These are phyloP conservation scores for Sporothrix dimorphospora DNA, from an alignment of 2,329 filamentous ascomycete genomes.

Conservation along the genomic window DNA sequence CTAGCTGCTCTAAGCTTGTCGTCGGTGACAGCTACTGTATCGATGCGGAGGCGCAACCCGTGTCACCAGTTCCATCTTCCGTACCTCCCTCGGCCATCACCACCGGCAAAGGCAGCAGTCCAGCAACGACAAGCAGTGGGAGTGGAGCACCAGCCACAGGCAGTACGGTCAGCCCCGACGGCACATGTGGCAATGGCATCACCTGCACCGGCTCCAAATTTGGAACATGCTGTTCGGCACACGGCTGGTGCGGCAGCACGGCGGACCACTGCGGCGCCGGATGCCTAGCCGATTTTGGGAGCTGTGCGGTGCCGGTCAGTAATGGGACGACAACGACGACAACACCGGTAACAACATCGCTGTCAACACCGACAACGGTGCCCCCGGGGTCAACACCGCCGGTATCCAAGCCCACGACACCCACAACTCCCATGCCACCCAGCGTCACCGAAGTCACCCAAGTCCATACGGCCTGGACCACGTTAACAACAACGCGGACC, in stretches of 20 bases:
- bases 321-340: neutral
- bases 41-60: slow-evolving; percentile 4
- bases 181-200: slow-evolving; percentile 33
- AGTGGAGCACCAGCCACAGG: neutral
- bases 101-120: neutral
- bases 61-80: neutral
- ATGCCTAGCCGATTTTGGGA: slow-evolving; percentile 37
- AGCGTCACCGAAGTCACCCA: slow-evolving; percentile 1
- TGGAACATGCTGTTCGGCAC: slow-evolving; percentile 40
- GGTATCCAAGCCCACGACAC: neutral
- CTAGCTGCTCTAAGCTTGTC: slow-evolving; percentile 21
- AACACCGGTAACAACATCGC: neutral
- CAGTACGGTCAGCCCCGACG: slow-evolving; percentile 19
- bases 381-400: neutral
- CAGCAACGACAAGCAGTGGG: neutral
- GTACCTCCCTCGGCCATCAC: neutral
- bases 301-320: slow-evolving; percentile 24
- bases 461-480: slow-evolving; percentile 23
- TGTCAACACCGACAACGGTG: neutral
- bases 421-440: too few relatives aligned
- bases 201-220: slow-evolving; percentile 36
- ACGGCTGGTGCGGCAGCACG: slow-evolving; percentile 41
- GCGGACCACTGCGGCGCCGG: slow-evolving; percentile 39
- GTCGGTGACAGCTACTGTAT: slow-evolving; percentile 27
- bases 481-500: slow-evolving; percentile 15